These are phyloP conservation scores for Avena eriantha DNA, from an alignment of 176 grass and related monocot species.

Conservation along the genomic window DNA sequence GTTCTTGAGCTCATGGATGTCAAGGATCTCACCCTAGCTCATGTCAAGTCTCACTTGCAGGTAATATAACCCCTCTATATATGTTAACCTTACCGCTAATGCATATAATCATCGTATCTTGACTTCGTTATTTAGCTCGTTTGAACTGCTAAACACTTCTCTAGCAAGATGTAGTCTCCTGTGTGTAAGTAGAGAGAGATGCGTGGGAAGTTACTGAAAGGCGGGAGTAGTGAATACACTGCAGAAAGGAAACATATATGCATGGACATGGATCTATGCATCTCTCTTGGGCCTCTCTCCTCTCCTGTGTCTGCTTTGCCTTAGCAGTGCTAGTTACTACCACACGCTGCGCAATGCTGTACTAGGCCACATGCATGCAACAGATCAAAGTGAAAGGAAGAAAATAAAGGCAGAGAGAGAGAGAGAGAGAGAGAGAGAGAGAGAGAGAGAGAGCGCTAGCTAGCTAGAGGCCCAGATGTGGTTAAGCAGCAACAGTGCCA, in stretches of 20 bases:
- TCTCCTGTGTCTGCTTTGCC: slow-evolving; percentile 37
- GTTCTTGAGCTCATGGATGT: slow-evolving; percentile 90
- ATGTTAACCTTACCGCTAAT: background rate
- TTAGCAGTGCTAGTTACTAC: slow-evolving; percentile 39
- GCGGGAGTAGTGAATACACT: background rate
- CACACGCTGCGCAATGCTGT: slow-evolving; percentile 49
- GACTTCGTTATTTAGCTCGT: background rate
- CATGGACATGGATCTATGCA: slow-evolving; percentile 43
- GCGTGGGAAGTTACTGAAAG: background rate
- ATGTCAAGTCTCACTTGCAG: slow-evolving; percentile 90
- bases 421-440: background rate
- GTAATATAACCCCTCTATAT: slow-evolving; percentile 29
- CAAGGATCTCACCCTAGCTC: slow-evolving; percentile 81
- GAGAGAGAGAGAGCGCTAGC: background rate
- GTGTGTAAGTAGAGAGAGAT: background rate
- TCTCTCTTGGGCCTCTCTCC: background rate
- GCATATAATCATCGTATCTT: background rate
- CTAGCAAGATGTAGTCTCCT: too few species aligned
- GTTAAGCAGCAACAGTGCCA: slow-evolving; percentile 38
- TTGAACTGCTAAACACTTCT: background rate
- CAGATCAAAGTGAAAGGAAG: slow-evolving; percentile 38
- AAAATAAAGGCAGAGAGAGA: background rate
- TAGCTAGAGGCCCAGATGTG: slow-evolving; percentile 25
- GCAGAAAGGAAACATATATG: slow-evolving; percentile 39
- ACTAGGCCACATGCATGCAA: slow-evolving; percentile 44